Base-by-base conservation (phyloP, 495 filamentous ascomycete genomes). In the Penicillium pancosmium region DNA sequence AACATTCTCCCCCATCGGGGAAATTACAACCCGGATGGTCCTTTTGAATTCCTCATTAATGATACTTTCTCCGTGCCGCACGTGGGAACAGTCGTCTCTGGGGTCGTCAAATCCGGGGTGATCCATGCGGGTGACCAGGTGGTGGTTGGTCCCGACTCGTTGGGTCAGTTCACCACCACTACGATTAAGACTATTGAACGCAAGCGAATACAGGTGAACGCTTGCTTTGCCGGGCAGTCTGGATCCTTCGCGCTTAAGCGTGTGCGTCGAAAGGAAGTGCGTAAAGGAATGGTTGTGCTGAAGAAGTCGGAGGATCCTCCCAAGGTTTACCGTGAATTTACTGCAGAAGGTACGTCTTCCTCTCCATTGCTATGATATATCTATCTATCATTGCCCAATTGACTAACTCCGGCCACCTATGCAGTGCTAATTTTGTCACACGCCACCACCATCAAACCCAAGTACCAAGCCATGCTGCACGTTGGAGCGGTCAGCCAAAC, bases 11-110 rank as follows among this genome's bases (percentile, higher is more conserved):
- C 94, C 94, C 91, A 96, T 61, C 91, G 97, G 59, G 94, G 95
- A 12, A 90, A 94, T 52, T 98, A 98, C 69, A 87, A 98, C 66
- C 78, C 87, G 6, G 84, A 91, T 40, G 92, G 89, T 0, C 85
- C 93, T 0, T 97, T 98, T 70, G 94, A 98, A 67, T 97, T 97
- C 65, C 86, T 96, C 57, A 84, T 98, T 68, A 98, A 98, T 69
- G 94, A 98, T 73, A 97, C 91, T 8, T 98, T 98, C 79, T 97
- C 92, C n/a, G 94, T 98, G 9, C 94, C 94, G 5, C 96, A 97
- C 67, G 92, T 96, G 9, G 94, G 94, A 21, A 98, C 94, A 0
- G 94, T 98, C 2, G 92, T 98, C 9, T 92, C 91, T 31, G 94
- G 94, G 0, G 92, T 98, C 41, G 89, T 97, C 54, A 97, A 96